Evolutionary conservation across 2,329 filamentous ascomycete species (phyloP).

Genomic region (Ceratocystis alfenasii): DNA sequence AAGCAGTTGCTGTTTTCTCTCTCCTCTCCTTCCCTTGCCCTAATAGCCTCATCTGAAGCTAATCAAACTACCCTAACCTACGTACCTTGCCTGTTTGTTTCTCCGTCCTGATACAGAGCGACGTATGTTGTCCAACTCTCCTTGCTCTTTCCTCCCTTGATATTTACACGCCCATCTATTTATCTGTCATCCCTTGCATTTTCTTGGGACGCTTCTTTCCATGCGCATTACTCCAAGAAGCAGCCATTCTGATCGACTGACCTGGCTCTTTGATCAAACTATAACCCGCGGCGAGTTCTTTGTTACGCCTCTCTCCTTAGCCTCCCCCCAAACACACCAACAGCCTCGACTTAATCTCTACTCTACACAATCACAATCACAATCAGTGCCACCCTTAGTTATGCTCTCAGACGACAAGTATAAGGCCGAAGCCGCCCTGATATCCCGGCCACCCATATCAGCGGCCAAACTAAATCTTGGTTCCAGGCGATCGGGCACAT

Average conservation of each 20-base stretch:
- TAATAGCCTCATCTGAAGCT: background rate
- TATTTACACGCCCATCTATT: background rate
- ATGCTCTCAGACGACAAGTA: conserved; percentile 14
- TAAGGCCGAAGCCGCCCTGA: background rate
- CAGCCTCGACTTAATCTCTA: background rate
- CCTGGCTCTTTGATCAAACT: conserved; percentile 13
- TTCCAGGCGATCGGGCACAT: conserved; percentile 1
- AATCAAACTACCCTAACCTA: background rate
- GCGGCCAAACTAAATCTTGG: background rate
- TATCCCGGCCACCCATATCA: background rate
- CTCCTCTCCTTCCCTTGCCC: background rate
- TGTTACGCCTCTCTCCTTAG: background rate
- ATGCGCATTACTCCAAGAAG: conserved; percentile 8
- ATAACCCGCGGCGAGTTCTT: background rate
- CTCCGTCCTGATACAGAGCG: background rate
- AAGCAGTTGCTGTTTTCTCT: background rate
- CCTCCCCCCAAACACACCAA: background rate
- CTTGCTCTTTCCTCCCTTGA: background rate
- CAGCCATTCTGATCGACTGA: conserved; percentile 8
- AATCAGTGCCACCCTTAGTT: background rate
- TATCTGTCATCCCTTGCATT: background rate
- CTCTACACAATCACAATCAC: conserved; percentile 8
- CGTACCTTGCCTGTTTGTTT: background rate
- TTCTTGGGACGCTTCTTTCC: background rate
- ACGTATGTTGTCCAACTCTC: no score